phyloP scores from a whole-genome alignment of 2,329 filamentous ascomycete species.

The Neonectria coccinea region DNA sequence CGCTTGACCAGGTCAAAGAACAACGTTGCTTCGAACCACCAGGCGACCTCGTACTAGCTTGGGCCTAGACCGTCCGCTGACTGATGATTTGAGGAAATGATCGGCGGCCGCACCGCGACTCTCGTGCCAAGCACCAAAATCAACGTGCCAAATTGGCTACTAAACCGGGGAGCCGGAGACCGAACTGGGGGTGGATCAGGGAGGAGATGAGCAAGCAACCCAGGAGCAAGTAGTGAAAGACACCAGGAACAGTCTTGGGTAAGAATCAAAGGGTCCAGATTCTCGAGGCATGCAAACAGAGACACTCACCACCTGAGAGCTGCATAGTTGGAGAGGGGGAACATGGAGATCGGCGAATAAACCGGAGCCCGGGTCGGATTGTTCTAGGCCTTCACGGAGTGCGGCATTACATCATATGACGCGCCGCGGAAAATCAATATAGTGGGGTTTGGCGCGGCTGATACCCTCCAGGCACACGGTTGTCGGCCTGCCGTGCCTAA shows the following conservation, averaged over 20 bases:
- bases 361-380: slow-evolving; percentile 3
- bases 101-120: slow-evolving; percentile 9
- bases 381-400: slow-evolving; percentile 28
- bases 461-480: not conserved
- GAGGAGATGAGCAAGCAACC: slow-evolving; percentile 16
- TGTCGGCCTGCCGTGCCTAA: not conserved
- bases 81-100: slow-evolving; percentile 8
- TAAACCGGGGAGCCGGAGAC: slow-evolving; percentile 13
- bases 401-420: slow-evolving; percentile 46
- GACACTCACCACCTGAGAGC: not conserved
- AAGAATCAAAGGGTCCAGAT: not conserved
- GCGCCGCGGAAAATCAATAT: slow-evolving; percentile 18
- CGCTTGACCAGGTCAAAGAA: not conserved
- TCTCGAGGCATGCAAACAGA: not conserved
- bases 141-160: not conserved
- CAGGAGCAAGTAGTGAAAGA: not conserved
- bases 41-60: not conserved
- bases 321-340: not conserved
- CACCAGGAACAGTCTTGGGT: not conserved
- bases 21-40: not conserved
- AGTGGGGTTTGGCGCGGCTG: slow-evolving; percentile 6
- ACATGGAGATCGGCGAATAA: not conserved
- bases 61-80: slow-evolving; percentile 16
- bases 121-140: slow-evolving; percentile 3
- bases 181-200: slow-evolving; percentile 2